Base-by-base conservation (phyloP, 208 protist genomes). In the Leishmania arabica region DNA sequence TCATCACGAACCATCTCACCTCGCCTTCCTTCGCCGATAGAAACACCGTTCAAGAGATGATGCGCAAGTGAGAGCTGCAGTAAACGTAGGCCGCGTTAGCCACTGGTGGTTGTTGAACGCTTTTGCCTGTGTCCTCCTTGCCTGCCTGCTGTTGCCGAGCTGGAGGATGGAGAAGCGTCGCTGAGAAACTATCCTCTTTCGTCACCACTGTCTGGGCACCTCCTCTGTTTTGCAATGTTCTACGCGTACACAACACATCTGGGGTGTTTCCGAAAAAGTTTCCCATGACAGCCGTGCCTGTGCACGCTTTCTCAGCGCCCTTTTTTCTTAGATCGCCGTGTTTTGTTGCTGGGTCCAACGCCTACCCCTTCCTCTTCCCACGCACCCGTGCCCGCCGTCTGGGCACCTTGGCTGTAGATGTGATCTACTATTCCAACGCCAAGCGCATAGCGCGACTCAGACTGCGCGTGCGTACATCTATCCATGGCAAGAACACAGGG, bases 21-120 rank as follows among this genome's bases (percentile, higher is more conserved):
- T 75, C 62, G 13, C 74, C 80, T 17, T 81, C 80, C 45, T 91
- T 91, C 65, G 62, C 77, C 11, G 81, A 87, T 70, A 40, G 83
- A 66, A 68, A 78, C 31, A 68, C 80, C 5, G 0, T 69, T 27
- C 79, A 84, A 19, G 79, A 84, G 60, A 45, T 17, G 24, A 17
- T 51, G 31, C 34, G 53, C 64, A 76, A 70, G 73, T 85, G 76
- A 70, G 66, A 54, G 60, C 42, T 31, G 8, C 54, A 9, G 27
- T n/a, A 34, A 17, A 54, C 53, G 27, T 31, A 24, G 45, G 24
- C 40, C 34, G 49, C 42, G 45, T 53, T 37, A 13, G 45, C 37
- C 31, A 17, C 31, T 15, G n/a, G 69, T 73, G 45, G 27, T 37
- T n/a, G 27, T 5, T 31, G 13, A 21, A 21, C n/a, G 24, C 8